phyloP scores from a whole-genome alignment of 2,329 filamentous ascomycete species.

The Calonectria pseudoreteaudii region DNA sequence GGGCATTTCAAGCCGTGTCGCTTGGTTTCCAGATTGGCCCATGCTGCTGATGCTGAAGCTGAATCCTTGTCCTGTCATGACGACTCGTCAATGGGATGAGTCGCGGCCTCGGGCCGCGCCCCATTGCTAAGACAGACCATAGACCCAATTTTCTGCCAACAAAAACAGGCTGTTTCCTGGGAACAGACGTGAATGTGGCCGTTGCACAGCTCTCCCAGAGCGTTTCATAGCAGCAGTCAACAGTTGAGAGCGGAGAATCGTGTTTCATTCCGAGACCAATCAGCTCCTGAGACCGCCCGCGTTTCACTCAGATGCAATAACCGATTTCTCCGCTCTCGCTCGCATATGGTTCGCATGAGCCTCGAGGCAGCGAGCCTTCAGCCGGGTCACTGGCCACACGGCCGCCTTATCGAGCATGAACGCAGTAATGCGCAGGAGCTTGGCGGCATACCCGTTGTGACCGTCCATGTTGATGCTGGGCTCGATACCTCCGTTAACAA shows the following conservation, averaged over 20 bases:
- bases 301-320: constrained; percentile 54
- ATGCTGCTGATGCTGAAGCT: background rate
- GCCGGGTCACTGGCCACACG: constrained; percentile 81
- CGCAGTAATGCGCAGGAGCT: constrained; percentile 85
- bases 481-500: constrained; percentile 62
- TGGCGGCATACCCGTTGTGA: constrained; percentile 83
- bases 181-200: background rate
- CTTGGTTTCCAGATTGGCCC: background rate
- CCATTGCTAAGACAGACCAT: background rate
- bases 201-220: background rate
- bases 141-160: background rate
- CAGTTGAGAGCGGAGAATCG: background rate
- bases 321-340: constrained; percentile 64
- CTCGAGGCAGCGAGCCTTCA: constrained; percentile 68
- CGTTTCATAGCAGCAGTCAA: background rate
- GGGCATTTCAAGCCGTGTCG: background rate
- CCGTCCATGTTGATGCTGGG: constrained; percentile 67
- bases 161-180: background rate
- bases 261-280: constrained; percentile 3
- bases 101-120: background rate
- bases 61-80: background rate
- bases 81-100: background rate
- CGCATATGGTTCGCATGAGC: constrained; percentile 65
- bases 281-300: constrained; percentile 3
- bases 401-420: constrained; percentile 89